These are phyloP conservation scores for Annona squamosa DNA, from an alignment of 164 flowering plant genomes.

Conservation along the genomic window DNA sequence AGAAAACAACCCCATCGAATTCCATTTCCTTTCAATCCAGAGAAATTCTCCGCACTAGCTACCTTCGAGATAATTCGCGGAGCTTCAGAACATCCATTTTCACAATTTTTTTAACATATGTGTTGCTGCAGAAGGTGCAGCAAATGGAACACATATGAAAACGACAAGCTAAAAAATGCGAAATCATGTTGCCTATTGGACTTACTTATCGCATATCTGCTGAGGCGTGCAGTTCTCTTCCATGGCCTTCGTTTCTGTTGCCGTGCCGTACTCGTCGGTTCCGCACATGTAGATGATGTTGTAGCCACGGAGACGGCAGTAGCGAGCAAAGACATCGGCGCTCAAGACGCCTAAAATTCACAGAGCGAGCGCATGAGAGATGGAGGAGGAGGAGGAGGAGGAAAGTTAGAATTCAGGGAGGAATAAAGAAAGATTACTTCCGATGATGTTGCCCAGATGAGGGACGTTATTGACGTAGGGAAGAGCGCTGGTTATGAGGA, in stretches of 20 bases:
- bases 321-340: constrained; percentile 77
- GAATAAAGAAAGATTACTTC: constrained; percentile 31
- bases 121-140: too few relatives aligned
- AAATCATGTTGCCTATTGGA: neutral
- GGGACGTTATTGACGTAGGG: constrained; percentile 83
- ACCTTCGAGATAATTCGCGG: too few relatives aligned
- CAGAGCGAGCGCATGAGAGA: constrained; percentile 4
- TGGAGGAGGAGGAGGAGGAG: neutral
- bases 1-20: too few relatives aligned
- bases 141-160: too few relatives aligned
- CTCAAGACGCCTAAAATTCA: constrained; percentile 50
- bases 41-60: too few relatives aligned
- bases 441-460: constrained; percentile 78
- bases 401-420: neutral
- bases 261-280: constrained; percentile 78
- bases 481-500: constrained; percentile 66
- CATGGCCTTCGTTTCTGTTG: constrained; percentile 75
- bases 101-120: too few relatives aligned
- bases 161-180: too few relatives aligned
- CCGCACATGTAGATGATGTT: constrained; percentile 58
- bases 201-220: constrained; percentile 70
- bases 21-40: too few relatives aligned
- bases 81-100: too few relatives aligned
- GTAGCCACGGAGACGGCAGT: constrained; percentile 60
- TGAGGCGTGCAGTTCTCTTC: constrained; percentile 68